These are phyloP conservation scores for Psilocybe mexicana DNA, from an alignment of 1,284 basidiomycete genomes.

Conservation along the genomic window DNA sequence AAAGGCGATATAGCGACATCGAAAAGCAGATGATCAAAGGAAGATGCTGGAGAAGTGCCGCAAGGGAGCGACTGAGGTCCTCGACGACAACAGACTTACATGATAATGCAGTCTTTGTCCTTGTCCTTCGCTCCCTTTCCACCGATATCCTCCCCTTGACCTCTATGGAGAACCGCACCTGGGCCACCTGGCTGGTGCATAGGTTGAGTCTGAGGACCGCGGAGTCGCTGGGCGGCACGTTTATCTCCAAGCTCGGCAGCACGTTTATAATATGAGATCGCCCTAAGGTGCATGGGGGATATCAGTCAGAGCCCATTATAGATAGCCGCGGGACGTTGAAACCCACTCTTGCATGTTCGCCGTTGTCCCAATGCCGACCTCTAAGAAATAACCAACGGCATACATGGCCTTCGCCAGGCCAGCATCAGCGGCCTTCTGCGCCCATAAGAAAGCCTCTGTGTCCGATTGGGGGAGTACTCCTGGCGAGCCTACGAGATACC, in stretches of 20 bases:
- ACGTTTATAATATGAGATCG: constrained; percentile 83
- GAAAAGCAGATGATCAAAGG: neutral
- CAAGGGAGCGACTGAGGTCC: neutral
- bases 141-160: constrained; percentile 42
- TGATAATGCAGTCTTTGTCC: constrained; percentile 83
- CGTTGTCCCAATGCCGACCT: constrained; percentile 86
- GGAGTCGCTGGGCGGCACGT: constrained; percentile 87
- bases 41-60: neutral
- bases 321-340: constrained; percentile 8
- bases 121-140: constrained; percentile 59
- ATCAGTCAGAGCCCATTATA: constrained; percentile 4
- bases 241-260: constrained; percentile 96
- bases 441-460: constrained; percentile 96
- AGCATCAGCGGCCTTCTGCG: constrained; percentile 87
- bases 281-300: constrained; percentile 40
- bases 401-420: constrained; percentile 94
- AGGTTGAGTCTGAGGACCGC: constrained; percentile 56
- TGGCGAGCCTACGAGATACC: constrained; percentile 98
- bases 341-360: constrained; percentile 70
- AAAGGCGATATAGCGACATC: neutral
- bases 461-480: constrained; percentile 98
- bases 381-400: constrained; percentile 95
- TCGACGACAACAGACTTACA: constrained; percentile 47
- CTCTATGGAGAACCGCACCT: constrained; percentile 50
- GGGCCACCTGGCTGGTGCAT: constrained; percentile 59